Evolutionary conservation across 1,284 basidiomycete genomes (phyloP).

Genomic region (Austroboletus novae-zelandiae): DNA sequence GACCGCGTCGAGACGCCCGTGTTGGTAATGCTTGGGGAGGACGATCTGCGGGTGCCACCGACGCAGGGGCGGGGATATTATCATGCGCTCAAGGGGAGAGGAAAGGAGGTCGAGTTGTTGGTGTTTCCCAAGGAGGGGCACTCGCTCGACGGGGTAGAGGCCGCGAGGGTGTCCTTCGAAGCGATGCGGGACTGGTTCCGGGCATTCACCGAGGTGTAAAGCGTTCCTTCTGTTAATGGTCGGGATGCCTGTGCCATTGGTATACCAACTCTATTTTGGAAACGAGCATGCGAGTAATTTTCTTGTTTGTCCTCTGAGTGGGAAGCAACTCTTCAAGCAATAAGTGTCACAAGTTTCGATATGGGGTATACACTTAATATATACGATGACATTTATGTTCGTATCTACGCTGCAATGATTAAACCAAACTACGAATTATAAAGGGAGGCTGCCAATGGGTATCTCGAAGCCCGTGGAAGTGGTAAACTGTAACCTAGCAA

Average conservation of each 20-base stretch:
- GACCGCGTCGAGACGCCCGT: slow-evolving; percentile 53
- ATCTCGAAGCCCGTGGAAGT: no score
- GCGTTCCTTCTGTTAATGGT: neutral
- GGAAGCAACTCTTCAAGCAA: no score
- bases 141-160: slow-evolving; percentile 61
- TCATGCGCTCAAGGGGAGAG: slow-evolving; percentile 56
- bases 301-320: no score
- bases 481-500: neutral
- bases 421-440: no score
- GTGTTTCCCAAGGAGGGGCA: slow-evolving; percentile 63
- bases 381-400: no score
- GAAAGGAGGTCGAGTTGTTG: slow-evolving; percentile 53
- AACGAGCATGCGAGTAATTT: no score
- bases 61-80: slow-evolving; percentile 64
- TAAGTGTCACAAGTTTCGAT: no score
- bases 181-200: slow-evolving; percentile 52
- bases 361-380: no score
- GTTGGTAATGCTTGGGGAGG: slow-evolving; percentile 57
- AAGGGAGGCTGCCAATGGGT: no score
- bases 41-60: slow-evolving; percentile 63
- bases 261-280: no score
- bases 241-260: no score
- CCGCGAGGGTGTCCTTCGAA: slow-evolving; percentile 50
- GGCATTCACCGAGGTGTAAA: slow-evolving; percentile 5
- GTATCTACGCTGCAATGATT: no score